These are phyloP conservation scores for Rugonectria rugulosa DNA, from an alignment of 2,329 filamentous ascomycete species.

Conservation along the genomic window DNA sequence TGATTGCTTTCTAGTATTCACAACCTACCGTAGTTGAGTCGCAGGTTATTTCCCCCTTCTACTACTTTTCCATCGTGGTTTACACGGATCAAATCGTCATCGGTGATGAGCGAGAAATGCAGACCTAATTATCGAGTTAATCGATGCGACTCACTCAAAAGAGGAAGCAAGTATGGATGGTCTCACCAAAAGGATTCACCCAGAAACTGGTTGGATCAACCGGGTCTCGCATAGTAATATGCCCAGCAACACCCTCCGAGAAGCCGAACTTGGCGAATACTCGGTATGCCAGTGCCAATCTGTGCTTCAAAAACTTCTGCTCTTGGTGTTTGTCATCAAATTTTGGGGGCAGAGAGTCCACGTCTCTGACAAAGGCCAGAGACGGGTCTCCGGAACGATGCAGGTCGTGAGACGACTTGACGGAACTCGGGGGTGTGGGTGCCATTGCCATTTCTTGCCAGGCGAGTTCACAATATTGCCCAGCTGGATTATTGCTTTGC, in stretches of 20 bases:
- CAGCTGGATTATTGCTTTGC: no score
- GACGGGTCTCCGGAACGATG: slow-evolving; percentile 5
- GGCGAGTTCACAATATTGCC: no score
- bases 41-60: slow-evolving; percentile 60
- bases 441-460: no score
- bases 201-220: slow-evolving; percentile 69
- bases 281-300: slow-evolving; percentile 63
- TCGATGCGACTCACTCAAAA: no score
- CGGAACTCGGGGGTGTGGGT: no score
- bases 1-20: no score
- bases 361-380: slow-evolving; percentile 4
- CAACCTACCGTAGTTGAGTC: slow-evolving; percentile 40
- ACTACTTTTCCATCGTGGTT: slow-evolving; percentile 68
- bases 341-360: slow-evolving; percentile 4
- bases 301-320: slow-evolving; percentile 61
- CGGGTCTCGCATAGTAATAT: slow-evolving; percentile 69
- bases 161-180: neutral
- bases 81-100: slow-evolving; percentile 73
- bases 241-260: slow-evolving; percentile 70
- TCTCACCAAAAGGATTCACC: slow-evolving; percentile 69
- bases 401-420: no score
- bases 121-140: slow-evolving; percentile 39
- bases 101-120: slow-evolving; percentile 68
- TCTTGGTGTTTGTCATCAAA: slow-evolving; percentile 47
- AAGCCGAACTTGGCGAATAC: slow-evolving; percentile 65